Evolutionary conservation across 345 rosid species (phyloP), one percentile per base, ranked within the genome.

Genomic region (Pelargonium nanum): DNA sequence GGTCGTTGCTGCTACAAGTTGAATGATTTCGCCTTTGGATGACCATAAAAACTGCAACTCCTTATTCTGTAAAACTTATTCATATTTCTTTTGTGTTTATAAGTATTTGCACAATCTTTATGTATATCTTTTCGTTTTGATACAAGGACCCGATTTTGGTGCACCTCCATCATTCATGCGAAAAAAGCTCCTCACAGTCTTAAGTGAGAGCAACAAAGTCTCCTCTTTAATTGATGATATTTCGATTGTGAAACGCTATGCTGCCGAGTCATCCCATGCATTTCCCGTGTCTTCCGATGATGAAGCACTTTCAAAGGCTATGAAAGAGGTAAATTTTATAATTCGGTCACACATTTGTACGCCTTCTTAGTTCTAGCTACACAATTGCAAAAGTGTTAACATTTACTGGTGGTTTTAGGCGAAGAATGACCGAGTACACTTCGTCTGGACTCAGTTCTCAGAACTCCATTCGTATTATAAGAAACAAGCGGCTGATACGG

Each of bases 71-170:
- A n/a, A n/a, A n/a, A n/a, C n/a, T n/a, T n/a, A n/a, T n/a, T n/a
- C n/a, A n/a, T n/a, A n/a, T n/a, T n/a, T n/a, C n/a, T n/a, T n/a
- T n/a, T n/a, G n/a, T n/a, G n/a, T n/a, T n/a, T n/a, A n/a, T n/a
- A n/a, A n/a, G n/a, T n/a, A n/a, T n/a, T n/a, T n/a, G n/a, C n/a
- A n/a, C n/a, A n/a, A 55, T 62, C 55, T 22, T 62, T 69, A 59
- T 52, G 59, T 64, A 55, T 63, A 67, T 53, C 58, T 60, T 53
- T 59, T 68, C 48, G 55, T 56, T 15, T 15, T 25, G 32, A 16
- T 24, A 24, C 60, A 65, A 93, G 99, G 99, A 74, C 99, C 99
- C 54, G 92, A 87, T 67, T 93, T 81, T 70, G 99, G 97, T 62
- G 61, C 87, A 45, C 87, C 95, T 40, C 87, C 83, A 65, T 79